Evolutionary conservation across 805 yeast genomes (phyloP).

Genomic region (Huiozyma sinensis): DNA sequence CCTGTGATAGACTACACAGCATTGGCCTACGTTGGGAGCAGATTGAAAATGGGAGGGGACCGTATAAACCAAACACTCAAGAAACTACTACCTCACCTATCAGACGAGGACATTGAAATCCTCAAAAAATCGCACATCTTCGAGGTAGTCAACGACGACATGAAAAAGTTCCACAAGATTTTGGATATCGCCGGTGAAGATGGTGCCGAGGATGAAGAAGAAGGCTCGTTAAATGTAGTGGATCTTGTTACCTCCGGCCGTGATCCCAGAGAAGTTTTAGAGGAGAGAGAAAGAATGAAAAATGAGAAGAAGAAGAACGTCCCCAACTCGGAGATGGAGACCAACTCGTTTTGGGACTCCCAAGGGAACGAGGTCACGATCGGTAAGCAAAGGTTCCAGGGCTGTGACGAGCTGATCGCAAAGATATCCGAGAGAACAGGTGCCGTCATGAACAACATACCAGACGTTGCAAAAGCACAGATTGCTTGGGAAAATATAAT

Average conservation of each 20-base stretch:
- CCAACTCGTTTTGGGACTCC: conserved; percentile 58
- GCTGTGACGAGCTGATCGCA: conserved; percentile 50
- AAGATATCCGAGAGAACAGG: conserved; percentile 45
- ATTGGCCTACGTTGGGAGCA: conserved; percentile 41
- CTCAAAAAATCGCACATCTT: conserved; percentile 66
- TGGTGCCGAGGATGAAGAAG: conserved; percentile 35
- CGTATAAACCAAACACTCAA: conserved; percentile 46
- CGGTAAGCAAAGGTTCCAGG: conserved; percentile 88
- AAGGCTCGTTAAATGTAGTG: conserved; percentile 79
- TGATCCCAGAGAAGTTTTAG: conserved; percentile 59
- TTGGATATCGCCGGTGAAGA: conserved; percentile 29
- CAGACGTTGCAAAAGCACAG: conserved; percentile 61
- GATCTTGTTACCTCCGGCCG: conserved; percentile 69
- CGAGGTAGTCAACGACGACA: conserved; percentile 65
- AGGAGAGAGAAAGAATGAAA: conserved; percentile 45
- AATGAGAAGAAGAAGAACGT: conserved; percentile 23
- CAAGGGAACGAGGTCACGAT: conserved; percentile 46
- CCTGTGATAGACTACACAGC: conserved; percentile 71
- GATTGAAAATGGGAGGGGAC: conserved; percentile 51
- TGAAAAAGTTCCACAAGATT: conserved; percentile 47
- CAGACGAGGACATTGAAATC: conserved; percentile 51
- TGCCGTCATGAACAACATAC: conserved; percentile 42
- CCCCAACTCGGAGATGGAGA: conserved; percentile 60
- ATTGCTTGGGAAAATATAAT: conserved; percentile 79
- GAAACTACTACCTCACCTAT: conserved; percentile 47